Base-by-base conservation (phyloP, 768 basidiomycete genomes). In the Hygrophoropsis aurantiaca region DNA sequence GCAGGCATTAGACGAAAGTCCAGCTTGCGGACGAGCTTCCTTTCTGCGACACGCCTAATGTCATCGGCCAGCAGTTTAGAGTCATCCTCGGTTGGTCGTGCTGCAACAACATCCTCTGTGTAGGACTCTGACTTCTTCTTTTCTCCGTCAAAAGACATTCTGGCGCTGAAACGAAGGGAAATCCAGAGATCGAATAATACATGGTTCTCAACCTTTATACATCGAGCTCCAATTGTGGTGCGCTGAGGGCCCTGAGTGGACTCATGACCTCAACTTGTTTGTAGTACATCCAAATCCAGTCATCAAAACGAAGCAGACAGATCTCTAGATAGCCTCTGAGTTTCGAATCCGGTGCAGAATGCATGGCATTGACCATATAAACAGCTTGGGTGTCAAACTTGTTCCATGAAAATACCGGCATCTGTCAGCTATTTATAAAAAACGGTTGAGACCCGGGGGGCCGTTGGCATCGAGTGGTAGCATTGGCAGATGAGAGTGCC, bases 1-100 rank as follows among this genome's bases (percentile, higher is more conserved):
- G 56, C 61, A 9, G 66, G 59, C 48, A 68, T 53, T 24, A 68
- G 40, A 10, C 65, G 51, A 32, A 44, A 20, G 40, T 67, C 65
- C 9, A 67, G 54, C 48, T 56, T 65, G 7, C 60, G 49, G 11
- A 60, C 45, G 13, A 67, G 47, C 24, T 18, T 43, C 23, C 55
- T 52, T 15, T 33, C 45, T 21, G 15, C 42, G 32, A 51, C 41
- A 4, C 59, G 25, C 16, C 23, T 16, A 37, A 47, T 40, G 33
- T 56, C 44, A 8, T 56, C 60, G 4, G 8, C 26, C 15, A n/a
- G n/a, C n/a, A n/a, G n/a, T n/a, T n/a, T n/a, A n/a, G n/a, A n/a
- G n/a, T n/a, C n/a, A n/a, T n/a, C 42, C 40, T 11, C 15, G 21
- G 41, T 36, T 33, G 21, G 19, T 18, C 23, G 21, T 11, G 16